Conservation (phyloP, 371 early-diverging fungal species). For the Apophysomyces elegans region DNA sequence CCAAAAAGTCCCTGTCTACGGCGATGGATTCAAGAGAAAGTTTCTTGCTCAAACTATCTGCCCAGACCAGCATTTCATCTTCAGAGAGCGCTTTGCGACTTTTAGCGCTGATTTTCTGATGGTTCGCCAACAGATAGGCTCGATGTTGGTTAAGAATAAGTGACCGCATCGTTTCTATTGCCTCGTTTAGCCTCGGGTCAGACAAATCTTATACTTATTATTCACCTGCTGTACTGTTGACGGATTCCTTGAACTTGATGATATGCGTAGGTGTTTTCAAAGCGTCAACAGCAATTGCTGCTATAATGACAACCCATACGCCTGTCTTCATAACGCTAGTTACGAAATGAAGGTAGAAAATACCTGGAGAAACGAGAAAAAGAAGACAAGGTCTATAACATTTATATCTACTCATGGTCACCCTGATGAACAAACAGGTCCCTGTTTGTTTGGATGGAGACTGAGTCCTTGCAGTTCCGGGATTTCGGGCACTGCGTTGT, state of each 20-base stretch:
- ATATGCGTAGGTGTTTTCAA: constrained; percentile 22
- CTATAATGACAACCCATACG: background rate
- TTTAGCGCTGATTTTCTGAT: constrained; percentile 2
- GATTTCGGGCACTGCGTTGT: background rate
- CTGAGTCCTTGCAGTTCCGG: background rate
- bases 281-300: background rate
- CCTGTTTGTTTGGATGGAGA: background rate
- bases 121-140: constrained; percentile 9
- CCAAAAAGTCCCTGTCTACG: constrained; percentile 13
- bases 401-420: background rate
- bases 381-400: background rate
- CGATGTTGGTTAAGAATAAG: constrained; percentile 16
- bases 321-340: background rate
- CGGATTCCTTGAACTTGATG: constrained; percentile 24
- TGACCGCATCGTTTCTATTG: constrained; percentile 11
- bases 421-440: too few species aligned
- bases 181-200: background rate
- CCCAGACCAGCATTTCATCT: constrained; percentile 4
- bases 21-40: constrained; percentile 20
- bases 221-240: constrained; percentile 15
- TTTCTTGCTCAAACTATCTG: constrained; percentile 13
- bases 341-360: background rate
- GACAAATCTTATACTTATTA: background rate
- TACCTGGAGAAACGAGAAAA: background rate
- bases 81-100: background rate